Percentiles rank a stretch among this genome's conserved stretches.
Conservation (phyloP, 352 stramenopile genomes). For the Elongisporangium senticosum region DNA sequence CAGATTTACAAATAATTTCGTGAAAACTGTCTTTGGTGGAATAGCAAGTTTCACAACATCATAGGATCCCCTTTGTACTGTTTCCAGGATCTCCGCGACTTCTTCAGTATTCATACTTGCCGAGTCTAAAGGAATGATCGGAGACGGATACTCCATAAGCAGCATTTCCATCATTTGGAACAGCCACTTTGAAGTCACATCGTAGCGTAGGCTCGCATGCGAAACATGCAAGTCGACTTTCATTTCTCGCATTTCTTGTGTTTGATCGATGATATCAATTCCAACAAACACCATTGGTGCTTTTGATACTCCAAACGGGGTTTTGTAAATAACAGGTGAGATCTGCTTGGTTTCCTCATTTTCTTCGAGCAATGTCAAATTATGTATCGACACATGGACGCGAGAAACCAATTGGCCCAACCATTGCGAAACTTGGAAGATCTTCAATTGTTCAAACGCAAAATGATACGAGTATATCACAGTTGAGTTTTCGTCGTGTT, state of each 20-base stretch:
- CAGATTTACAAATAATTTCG: slow-evolving; percentile 83
- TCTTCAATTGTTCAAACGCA: slow-evolving; percentile 61
- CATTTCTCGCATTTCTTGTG: slow-evolving; percentile 86
- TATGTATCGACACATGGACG: slow-evolving; percentile 64
- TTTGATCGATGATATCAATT: slow-evolving; percentile 74
- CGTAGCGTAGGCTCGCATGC: slow-evolving; percentile 76
- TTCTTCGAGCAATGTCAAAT: slow-evolving; percentile 75
- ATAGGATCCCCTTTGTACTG: slow-evolving; percentile 22
- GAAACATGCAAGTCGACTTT: slow-evolving; percentile 84
- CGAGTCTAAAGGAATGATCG: slow-evolving; percentile 82
- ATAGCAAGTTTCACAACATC: slow-evolving; percentile 62
- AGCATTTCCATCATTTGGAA: slow-evolving; percentile 71
- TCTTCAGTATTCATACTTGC: slow-evolving; percentile 56
- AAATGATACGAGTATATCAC: slow-evolving; percentile 67
- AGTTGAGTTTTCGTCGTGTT: background rate
- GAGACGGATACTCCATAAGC: slow-evolving; percentile 73
- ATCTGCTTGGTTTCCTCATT: slow-evolving; percentile 30
- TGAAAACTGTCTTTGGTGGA: slow-evolving; percentile 79
- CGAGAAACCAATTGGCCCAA: slow-evolving; percentile 76
- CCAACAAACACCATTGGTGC: slow-evolving; percentile 76
- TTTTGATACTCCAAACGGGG: slow-evolving; percentile 66
- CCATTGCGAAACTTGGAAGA: slow-evolving; percentile 88
- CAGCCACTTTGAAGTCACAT: slow-evolving; percentile 78
- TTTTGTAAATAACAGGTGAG: slow-evolving; percentile 75
- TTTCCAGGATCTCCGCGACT: slow-evolving; percentile 33